Conservation (phyloP, 2,329 filamentous ascomycete genomes). For the Colletotrichum navitas region DNA sequence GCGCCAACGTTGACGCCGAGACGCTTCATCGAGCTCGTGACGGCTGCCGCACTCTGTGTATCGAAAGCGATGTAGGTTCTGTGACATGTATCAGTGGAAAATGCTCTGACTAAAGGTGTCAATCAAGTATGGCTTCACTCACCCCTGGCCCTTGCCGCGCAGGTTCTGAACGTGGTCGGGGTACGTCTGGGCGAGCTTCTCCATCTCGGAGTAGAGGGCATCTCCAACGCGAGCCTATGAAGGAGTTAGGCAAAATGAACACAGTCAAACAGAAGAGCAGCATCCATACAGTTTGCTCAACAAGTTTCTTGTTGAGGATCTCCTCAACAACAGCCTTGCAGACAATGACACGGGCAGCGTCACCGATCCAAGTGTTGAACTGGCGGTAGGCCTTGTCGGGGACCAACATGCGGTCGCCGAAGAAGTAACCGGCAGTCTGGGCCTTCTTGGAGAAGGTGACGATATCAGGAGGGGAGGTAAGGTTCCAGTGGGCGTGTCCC, state of each 20-base stretch:
- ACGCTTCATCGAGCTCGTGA: constrained; percentile 78
- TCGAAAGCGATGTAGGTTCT: constrained; percentile 85
- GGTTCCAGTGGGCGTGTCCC: constrained; percentile 88
- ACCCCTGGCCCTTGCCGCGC: constrained; percentile 78
- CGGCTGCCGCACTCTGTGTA: constrained; percentile 75
- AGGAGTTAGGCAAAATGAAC: constrained; percentile 12
- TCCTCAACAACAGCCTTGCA: constrained; percentile 84
- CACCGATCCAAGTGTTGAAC: constrained; percentile 92
- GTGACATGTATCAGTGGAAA: neutral
- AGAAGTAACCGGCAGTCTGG: constrained; percentile 88
- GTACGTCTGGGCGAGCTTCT: constrained; percentile 72
- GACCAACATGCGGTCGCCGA: constrained; percentile 77
- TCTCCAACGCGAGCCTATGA: constrained; percentile 69
- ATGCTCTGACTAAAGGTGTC: neutral
- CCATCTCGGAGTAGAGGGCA: constrained; percentile 75
- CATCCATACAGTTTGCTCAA: constrained; percentile 65
- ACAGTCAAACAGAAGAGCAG: too few species aligned
- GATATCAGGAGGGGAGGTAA: constrained; percentile 80
- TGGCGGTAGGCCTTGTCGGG: constrained; percentile 88
- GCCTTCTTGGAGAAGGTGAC: constrained; percentile 93
- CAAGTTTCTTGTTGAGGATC: constrained; percentile 76
- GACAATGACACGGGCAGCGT: constrained; percentile 81
- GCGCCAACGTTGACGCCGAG: constrained; percentile 84
- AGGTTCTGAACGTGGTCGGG: constrained; percentile 79
- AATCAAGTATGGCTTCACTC: constrained; percentile 20